Conservation (phyloP, 2,329 filamentous ascomycete species). For the Xylaria sp. region DNA sequence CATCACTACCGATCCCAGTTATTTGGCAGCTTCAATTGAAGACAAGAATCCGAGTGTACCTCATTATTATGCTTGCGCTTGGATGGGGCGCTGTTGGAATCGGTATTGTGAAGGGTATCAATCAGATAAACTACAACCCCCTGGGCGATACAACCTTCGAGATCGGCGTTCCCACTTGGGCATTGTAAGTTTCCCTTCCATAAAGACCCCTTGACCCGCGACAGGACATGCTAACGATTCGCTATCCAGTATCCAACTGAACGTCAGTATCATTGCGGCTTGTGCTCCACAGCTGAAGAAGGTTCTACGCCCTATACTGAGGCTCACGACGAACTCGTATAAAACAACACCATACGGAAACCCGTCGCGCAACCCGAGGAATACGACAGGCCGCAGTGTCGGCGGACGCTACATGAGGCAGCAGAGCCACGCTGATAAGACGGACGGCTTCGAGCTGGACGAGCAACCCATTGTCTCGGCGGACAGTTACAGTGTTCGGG, state of each 20-base stretch:
- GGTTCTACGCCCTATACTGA: slow-evolving; percentile 26
- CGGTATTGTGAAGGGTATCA: slow-evolving; percentile 54
- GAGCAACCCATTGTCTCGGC: slow-evolving; percentile 26
- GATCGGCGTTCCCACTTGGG: slow-evolving; percentile 47
- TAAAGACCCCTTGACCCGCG: not conserved
- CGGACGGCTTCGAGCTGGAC: slow-evolving; percentile 34
- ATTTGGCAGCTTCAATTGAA: slow-evolving; percentile 56
- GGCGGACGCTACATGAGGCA: slow-evolving; percentile 33
- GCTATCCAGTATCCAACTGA: slow-evolving; percentile 52
- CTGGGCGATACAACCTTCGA: slow-evolving; percentile 51
- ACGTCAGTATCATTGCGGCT: slow-evolving; percentile 54
- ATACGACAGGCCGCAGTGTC: slow-evolving; percentile 20
- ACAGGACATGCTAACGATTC: slow-evolving; percentile 8
- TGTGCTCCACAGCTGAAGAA: slow-evolving; percentile 53
- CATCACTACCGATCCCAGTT: slow-evolving; percentile 54
- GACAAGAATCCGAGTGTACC: slow-evolving; percentile 51
- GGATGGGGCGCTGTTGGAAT: slow-evolving; percentile 56
- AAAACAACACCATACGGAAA: slow-evolving; percentile 24
- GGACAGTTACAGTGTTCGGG: slow-evolving; percentile 21
- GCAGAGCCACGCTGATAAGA: slow-evolving; percentile 14
- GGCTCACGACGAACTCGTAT: slow-evolving; percentile 27
- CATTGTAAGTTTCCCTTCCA: slow-evolving; percentile 46
- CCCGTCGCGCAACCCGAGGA: slow-evolving; percentile 20
- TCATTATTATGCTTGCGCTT: slow-evolving; percentile 55
- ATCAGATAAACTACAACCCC: slow-evolving; percentile 50